Conservation (phyloP, 2,329 filamentous ascomycete genomes). For the Neoarthrinium moseri region DNA sequence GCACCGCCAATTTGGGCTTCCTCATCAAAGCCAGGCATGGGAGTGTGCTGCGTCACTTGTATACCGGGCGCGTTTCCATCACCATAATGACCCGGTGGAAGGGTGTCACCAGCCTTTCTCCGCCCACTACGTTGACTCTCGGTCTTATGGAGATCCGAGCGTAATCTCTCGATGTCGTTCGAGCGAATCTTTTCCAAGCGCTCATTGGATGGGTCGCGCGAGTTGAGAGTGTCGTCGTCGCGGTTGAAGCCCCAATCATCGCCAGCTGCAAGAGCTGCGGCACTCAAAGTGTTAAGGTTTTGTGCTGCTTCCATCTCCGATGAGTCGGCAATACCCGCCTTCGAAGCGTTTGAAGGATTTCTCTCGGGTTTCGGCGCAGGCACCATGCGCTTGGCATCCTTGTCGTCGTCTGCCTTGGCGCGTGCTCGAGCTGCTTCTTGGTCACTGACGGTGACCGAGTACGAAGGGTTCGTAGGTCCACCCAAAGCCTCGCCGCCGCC, state of each 20-base stretch:
- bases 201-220: conserved; percentile 20
- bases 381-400: conserved; percentile 66
- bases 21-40: conserved; percentile 24
- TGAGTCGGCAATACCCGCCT: conserved; percentile 23
- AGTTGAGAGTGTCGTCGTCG: conserved; percentile 33
- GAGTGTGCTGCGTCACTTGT: conserved; percentile 24
- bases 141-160: conserved; percentile 21
- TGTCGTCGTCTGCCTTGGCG: conserved; percentile 55
- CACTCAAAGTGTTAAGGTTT: conserved; percentile 40
- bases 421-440: conserved; percentile 64
- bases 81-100: conserved; percentile 16
- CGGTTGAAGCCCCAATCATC: conserved; percentile 37
- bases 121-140: conserved; percentile 26
- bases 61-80: conserved; percentile 20
- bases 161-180: conserved; percentile 33
- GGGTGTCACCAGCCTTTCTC: conserved; percentile 27
- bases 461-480: conserved; percentile 72
- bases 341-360: conserved; percentile 17
- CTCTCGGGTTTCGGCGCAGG: conserved; percentile 37
- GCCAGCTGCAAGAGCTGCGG: conserved; percentile 27
- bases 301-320: conserved; percentile 44
- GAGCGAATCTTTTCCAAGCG: conserved; percentile 33
- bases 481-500: conserved; percentile 64
- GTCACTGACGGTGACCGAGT: conserved; percentile 75
- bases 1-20: conserved; percentile 28